A percentile compares a stretch with the other conserved stretches of the same genome.
Conservation (phyloP, 805 yeast species). For the Saccharomycopsis sp. region DNA sequence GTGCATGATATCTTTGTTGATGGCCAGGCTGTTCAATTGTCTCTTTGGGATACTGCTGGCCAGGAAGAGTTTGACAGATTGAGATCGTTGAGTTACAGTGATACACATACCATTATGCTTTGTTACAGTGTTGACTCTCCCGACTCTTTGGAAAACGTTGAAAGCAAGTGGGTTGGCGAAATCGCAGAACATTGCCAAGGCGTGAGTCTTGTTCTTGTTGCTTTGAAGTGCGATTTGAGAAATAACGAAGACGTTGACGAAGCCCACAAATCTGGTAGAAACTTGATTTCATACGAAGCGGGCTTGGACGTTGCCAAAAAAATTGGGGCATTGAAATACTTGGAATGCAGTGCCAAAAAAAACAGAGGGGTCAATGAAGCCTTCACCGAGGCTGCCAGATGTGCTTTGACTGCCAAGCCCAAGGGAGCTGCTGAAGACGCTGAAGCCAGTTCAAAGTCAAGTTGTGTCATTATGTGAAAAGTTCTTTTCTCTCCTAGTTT, state of each 20-base stretch:
- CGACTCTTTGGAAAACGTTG: constrained; percentile 91
- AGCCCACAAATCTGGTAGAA: constrained; percentile 28
- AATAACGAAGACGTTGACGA: constrained; percentile 44
- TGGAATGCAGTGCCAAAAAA: constrained; percentile 94
- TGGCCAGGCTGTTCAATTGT: constrained; percentile 82
- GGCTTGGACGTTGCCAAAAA: constrained; percentile 88
- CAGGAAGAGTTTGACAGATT: constrained; percentile 96
- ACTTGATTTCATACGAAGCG: constrained; percentile 79
- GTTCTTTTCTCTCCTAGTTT: no score
- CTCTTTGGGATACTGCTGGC: constrained; percentile 98
- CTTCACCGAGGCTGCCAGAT: constrained; percentile 96
- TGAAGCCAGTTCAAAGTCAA: constrained; percentile 24
- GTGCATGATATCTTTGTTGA: constrained; percentile 96
- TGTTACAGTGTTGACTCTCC: constrained; percentile 92
- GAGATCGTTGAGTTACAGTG: constrained; percentile 85
- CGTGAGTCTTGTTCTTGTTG: constrained; percentile 86
- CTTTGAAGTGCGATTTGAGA: constrained; percentile 89
- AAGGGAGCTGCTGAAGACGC: constrained; percentile 53
- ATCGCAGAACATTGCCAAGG: constrained; percentile 96
- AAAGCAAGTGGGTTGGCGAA: constrained; percentile 94
- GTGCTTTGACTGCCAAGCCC: constrained; percentile 84
- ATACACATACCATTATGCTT: constrained; percentile 93
- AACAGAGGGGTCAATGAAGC: constrained; percentile 99
- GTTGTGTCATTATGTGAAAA: constrained; percentile 38
- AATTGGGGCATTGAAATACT: constrained; percentile 87